A percentile compares a stretch with the other conserved stretches of the same genome.
phyloP scores from a whole-genome alignment of 2,329 filamentous ascomycete genomes.

The Ascochyta viciae-villosae region DNA sequence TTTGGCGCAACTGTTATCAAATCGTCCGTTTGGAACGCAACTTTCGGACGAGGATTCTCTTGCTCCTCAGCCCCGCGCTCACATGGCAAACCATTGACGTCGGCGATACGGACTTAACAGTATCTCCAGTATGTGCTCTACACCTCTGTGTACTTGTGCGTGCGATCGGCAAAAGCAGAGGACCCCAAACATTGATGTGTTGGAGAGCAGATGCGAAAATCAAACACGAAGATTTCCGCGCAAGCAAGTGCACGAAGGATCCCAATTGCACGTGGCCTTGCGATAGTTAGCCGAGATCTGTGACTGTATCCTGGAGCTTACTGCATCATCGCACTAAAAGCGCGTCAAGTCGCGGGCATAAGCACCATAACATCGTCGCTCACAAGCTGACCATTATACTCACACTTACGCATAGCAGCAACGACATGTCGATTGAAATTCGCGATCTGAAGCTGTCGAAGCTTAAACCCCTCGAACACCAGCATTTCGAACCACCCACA shows the following conservation, averaged over 20 bases:
- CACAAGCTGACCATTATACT: background rate
- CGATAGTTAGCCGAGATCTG: slow-evolving; percentile 16
- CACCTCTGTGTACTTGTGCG: background rate
- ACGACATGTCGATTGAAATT: slow-evolving; percentile 34
- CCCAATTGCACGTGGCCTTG: slow-evolving; percentile 8
- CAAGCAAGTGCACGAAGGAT: background rate
- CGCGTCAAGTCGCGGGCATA: background rate
- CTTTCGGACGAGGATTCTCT: background rate
- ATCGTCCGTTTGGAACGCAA: too few species aligned
- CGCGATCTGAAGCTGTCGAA: slow-evolving; percentile 37
- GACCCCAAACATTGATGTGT: background rate
- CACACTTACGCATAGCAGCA: slow-evolving; percentile 1
- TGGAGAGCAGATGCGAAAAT: background rate
- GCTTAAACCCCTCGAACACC: slow-evolving; percentile 36
- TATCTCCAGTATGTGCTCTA: background rate
- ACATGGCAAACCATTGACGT: background rate
- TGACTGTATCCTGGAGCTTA: slow-evolving; percentile 10
- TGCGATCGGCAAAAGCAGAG: background rate
- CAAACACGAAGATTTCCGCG: background rate
- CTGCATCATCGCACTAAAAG: slow-evolving; percentile 13
- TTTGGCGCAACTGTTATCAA: background rate
- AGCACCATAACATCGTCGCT: slow-evolving; percentile 18
- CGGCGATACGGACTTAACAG: slow-evolving; percentile 4
- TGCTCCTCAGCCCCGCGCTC: background rate
- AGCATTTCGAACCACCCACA: slow-evolving; percentile 25